These are phyloP conservation scores for Lipomyces orientalis DNA, from an alignment of 805 yeast genomes.

Conservation along the genomic window DNA sequence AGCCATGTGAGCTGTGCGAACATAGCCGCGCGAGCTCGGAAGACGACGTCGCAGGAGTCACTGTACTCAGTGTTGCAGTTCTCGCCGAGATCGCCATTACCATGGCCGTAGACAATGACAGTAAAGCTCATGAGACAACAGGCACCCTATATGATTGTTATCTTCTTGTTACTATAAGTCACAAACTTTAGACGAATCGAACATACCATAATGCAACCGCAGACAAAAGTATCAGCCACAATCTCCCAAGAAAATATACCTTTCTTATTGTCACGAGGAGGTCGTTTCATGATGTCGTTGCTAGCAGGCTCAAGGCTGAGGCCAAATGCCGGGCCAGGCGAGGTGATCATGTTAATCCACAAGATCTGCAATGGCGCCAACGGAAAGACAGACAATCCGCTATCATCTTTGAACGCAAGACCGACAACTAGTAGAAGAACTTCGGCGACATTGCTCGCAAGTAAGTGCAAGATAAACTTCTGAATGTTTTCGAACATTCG, in stretches of 20 bases:
- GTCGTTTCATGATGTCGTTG: constrained; percentile 65
- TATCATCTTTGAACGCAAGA: constrained; percentile 67
- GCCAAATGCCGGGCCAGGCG: constrained; percentile 86
- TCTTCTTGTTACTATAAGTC: not conserved
- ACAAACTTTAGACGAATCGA: not conserved
- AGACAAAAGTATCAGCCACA: constrained; percentile 68
- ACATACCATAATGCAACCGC: constrained; percentile 67
- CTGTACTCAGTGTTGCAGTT: constrained; percentile 62
- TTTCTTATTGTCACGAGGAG: constrained; percentile 62
- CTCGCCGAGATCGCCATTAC: constrained; percentile 67
- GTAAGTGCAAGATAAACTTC: constrained; percentile 73
- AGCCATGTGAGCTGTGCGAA: constrained; percentile 89
- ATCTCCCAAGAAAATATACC: constrained; percentile 71
- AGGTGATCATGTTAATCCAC: constrained; percentile 79
- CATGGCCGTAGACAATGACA: constrained; percentile 68
- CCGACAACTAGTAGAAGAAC: constrained; percentile 73
- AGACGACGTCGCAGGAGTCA: constrained; percentile 63
- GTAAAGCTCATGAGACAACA: constrained; percentile 72
- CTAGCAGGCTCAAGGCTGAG: constrained; percentile 71
- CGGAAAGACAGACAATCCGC: constrained; percentile 78
- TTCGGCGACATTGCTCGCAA: constrained; percentile 76
- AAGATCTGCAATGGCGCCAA: constrained; percentile 78
- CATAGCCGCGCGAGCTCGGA: constrained; percentile 74
- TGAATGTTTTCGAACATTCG: constrained; percentile 80
- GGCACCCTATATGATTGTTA: constrained; percentile 49